phyloP scores from a whole-genome alignment of 2,329 filamentous ascomycete genomes.

The Cryphonectria carpinicola region DNA sequence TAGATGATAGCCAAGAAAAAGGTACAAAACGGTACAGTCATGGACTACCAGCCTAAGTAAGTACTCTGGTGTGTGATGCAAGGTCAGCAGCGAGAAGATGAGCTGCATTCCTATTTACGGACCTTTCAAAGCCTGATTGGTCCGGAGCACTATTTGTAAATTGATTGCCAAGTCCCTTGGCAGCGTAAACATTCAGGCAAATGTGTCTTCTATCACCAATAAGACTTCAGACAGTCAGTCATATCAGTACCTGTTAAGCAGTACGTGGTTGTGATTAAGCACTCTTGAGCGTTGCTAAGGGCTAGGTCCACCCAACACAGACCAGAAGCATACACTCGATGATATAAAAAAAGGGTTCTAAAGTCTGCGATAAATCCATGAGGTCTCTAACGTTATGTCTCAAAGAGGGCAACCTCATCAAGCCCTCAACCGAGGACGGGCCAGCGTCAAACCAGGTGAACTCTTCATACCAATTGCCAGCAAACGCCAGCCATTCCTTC shows the following conservation, averaged over 20 bases:
- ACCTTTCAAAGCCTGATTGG: not conserved
- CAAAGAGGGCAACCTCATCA: not conserved
- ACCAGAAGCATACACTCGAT: not conserved
- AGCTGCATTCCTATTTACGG: not conserved
- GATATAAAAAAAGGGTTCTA: not conserved
- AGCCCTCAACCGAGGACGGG: not conserved
- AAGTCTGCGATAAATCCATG: not conserved
- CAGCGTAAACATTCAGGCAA: not conserved
- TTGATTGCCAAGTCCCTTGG: not conserved
- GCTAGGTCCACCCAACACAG: not conserved
- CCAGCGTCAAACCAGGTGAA: not conserved
- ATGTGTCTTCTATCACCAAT: not conserved
- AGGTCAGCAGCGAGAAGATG: not conserved
- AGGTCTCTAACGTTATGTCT: not conserved
- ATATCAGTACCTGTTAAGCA: not conserved
- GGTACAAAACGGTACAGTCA: slow-evolving; percentile 49
- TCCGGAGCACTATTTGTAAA: not conserved
- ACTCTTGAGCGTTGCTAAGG: not conserved
- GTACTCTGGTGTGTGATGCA: not conserved
- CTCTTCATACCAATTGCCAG: not conserved
- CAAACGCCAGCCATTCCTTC: not conserved
- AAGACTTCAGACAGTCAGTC: too few relatives aligned
- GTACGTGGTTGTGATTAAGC: not conserved
- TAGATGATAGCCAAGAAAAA: slow-evolving; percentile 65
- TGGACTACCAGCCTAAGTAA: not conserved